Conservation (phyloP, 176 grass and related monocot species). For the Poa pratensis region DNA sequence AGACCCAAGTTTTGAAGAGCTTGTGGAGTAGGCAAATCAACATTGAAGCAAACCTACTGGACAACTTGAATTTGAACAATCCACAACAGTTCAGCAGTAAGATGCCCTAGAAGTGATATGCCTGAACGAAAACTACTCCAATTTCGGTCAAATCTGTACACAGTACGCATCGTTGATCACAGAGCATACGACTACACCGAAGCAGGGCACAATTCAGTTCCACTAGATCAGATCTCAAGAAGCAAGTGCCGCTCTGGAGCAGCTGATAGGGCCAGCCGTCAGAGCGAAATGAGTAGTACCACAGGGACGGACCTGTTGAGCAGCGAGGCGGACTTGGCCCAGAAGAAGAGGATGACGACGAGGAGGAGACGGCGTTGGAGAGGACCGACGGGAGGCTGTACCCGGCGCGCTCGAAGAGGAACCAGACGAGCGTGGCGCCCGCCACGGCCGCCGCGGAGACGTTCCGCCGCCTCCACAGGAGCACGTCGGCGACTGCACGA, state of each 20-base stretch:
- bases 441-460: constrained; percentile 48
- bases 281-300: background rate
- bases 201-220: background rate
- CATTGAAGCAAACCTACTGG: background rate
- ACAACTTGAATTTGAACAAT: background rate
- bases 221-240: constrained; percentile 41
- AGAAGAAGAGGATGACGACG: constrained; percentile 95
- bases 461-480: constrained; percentile 91
- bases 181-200: background rate
- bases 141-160: background rate
- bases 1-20: background rate
- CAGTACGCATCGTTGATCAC: background rate
- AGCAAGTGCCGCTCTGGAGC: background rate
- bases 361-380: constrained; percentile 86
- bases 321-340: constrained; percentile 95
- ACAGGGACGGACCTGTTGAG: constrained; percentile 66
- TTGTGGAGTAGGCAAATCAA: background rate
- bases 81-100: background rate
- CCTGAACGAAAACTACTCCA: background rate
- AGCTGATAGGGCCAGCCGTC: too few species aligned
- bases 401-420: constrained; percentile 85
- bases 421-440: constrained; percentile 73
- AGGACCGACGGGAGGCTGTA: constrained; percentile 92
- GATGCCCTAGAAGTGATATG: background rate
- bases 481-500: constrained; percentile 81